A percentile compares a stretch with the other conserved stretches of the same genome.
phyloP scores from a whole-genome alignment of 768 basidiomycete genomes.

The Hypsizygus marmoreus region DNA sequence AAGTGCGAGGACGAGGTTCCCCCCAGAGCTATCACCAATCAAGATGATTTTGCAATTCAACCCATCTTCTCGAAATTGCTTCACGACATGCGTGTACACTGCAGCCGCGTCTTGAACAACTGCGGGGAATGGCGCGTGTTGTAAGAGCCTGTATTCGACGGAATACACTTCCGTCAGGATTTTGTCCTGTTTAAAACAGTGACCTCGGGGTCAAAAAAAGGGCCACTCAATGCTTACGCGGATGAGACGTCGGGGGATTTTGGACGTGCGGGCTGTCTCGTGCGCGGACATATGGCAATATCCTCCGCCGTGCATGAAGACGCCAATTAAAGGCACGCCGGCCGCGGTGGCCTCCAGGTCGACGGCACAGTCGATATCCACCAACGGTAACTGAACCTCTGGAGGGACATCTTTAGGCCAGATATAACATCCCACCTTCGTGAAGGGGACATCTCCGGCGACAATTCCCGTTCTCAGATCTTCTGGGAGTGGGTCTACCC shows the following conservation, averaged over 20 bases:
- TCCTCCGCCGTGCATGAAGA: constrained; percentile 58
- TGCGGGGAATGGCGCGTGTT: constrained; percentile 55
- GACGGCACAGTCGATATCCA: constrained; percentile 1
- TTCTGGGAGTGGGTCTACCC: constrained; percentile 45
- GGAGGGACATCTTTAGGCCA: constrained; percentile 42
- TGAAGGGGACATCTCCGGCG: constrained; percentile 39
- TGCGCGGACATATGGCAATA: constrained; percentile 62
- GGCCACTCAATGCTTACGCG: too few species aligned
- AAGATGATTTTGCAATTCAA: constrained; percentile 42
- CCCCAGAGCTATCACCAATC: constrained; percentile 58
- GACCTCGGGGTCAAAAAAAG: too few species aligned
- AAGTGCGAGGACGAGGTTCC: constrained; percentile 52
- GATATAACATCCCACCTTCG: constrained; percentile 46
- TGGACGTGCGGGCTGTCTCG: constrained; percentile 46
- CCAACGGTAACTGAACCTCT: constrained; percentile 6
- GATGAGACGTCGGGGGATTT: constrained; percentile 48
- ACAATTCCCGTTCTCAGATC: constrained; percentile 44
- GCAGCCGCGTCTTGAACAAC: constrained; percentile 54
- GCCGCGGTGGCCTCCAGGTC: constrained; percentile 27
- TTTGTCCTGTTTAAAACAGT: constrained; percentile 23
- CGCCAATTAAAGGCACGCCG: constrained; percentile 40
- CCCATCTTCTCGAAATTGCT: constrained; percentile 23
- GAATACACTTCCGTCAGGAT: constrained; percentile 39
- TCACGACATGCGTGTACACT: constrained; percentile 49
- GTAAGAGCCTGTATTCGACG: constrained; percentile 54